Evolutionary conservation across 441 rosid genomes (phyloP).

Genomic region (Capsella rubella): DNA sequence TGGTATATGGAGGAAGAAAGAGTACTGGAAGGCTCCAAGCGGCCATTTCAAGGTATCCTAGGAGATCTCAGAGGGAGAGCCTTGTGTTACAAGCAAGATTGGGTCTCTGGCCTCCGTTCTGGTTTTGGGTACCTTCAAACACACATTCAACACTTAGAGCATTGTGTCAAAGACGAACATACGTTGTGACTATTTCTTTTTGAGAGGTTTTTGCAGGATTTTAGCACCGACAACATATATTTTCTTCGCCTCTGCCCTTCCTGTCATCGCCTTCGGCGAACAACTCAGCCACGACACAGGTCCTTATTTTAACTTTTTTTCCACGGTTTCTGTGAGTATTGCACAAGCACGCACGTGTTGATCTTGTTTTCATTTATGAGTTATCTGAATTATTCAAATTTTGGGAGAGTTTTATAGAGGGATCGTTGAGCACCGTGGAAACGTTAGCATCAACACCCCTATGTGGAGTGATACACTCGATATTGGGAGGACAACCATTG

Average conservation of each 20-base stretch:
- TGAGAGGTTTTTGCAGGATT: constrained; percentile 49
- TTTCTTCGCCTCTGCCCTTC: constrained; percentile 93
- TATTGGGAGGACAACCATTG: constrained; percentile 89
- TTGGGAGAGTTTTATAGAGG: constrained; percentile 50
- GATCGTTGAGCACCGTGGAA: constrained; percentile 79
- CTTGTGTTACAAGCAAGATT: constrained; percentile 77
- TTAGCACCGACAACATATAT: constrained; percentile 78
- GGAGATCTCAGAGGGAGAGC: constrained; percentile 68
- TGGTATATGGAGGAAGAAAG: constrained; percentile 35
- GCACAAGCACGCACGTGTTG: constrained; percentile 11
- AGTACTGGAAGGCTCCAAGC: constrained; percentile 47
- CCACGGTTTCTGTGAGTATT: not conserved
- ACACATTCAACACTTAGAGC: not conserved
- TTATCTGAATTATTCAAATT: constrained; percentile 3
- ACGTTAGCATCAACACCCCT: constrained; percentile 81
- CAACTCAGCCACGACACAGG: constrained; percentile 87
- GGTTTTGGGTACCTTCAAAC: constrained; percentile 57
- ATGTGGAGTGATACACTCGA: constrained; percentile 84
- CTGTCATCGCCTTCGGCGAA: constrained; percentile 88
- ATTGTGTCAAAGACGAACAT: not conserved
- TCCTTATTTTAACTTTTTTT: constrained; percentile 3
- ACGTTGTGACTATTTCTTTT: not conserved
- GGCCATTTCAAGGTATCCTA: constrained; percentile 64
- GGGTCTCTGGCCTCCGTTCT: constrained; percentile 58
- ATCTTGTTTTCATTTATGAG: not conserved